Conservation (phyloP, 2,329 filamentous ascomycete species). For the Colletotrichum incanum region DNA sequence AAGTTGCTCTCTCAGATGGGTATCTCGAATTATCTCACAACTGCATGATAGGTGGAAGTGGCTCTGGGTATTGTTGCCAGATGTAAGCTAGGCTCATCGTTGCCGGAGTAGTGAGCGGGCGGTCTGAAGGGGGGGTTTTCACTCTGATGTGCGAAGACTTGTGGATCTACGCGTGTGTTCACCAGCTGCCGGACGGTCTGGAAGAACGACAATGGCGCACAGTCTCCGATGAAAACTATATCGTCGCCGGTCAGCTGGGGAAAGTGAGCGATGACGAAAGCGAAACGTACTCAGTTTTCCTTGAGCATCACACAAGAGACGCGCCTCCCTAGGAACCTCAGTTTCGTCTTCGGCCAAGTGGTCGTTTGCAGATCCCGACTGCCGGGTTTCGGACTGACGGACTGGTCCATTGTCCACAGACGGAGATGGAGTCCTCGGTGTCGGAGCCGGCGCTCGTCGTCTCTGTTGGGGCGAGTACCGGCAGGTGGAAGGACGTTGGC, state of each 20-base stretch:
- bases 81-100: conserved; percentile 47
- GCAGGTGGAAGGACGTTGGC: conserved; percentile 61
- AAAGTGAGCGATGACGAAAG: not conserved
- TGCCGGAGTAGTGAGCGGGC: conserved; percentile 31
- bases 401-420: conserved; percentile 33
- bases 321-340: conserved; percentile 68
- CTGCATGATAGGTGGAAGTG: conserved; percentile 44
- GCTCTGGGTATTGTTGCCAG: conserved; percentile 39
- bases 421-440: conserved; percentile 41
- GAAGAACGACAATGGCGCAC: conserved; percentile 70
- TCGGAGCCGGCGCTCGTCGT: conserved; percentile 50
- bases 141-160: conserved; percentile 67
- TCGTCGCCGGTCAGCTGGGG: not conserved
- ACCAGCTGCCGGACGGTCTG: conserved; percentile 69
- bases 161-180: conserved; percentile 62
- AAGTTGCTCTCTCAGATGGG: not conserved
- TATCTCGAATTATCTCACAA: conserved; percentile 45
- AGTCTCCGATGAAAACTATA: conserved; percentile 68
- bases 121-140: conserved; percentile 60
- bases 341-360: conserved; percentile 64
- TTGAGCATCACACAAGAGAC: conserved; percentile 66
- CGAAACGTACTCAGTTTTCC: conserved; percentile 60
- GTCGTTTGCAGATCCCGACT: conserved; percentile 41
- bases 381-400: not conserved
- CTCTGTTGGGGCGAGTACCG: conserved; percentile 64